These are phyloP conservation scores for Calocera cornea DNA, from an alignment of 768 basidiomycete species.

Conservation along the genomic window DNA sequence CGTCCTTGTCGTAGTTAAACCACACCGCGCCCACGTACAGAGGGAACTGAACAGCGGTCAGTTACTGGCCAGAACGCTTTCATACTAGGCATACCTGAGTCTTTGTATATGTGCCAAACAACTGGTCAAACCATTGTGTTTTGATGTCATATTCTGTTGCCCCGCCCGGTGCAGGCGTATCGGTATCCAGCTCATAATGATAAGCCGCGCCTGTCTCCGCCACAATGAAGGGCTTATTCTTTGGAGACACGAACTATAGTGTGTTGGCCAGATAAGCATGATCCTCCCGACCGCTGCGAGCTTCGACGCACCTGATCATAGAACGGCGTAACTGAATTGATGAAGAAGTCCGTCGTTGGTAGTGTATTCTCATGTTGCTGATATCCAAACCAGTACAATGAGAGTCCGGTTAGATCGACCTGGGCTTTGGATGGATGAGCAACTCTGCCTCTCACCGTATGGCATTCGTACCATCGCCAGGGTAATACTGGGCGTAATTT, in stretches of 20 bases:
- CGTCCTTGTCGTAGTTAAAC: conserved; percentile 13
- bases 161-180: no score
- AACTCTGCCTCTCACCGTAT: no score
- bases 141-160: conserved; percentile 11
- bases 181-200: no score
- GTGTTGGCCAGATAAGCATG: no score
- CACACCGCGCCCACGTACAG: no score
- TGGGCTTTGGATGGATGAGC: no score
- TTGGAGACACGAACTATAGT: no score
- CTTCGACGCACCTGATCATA: conserved; percentile 2
- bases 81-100: conserved; percentile 11
- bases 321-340: not conserved
- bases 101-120: conserved; percentile 7
- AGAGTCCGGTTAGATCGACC: conserved; percentile 11
- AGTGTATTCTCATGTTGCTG: conserved; percentile 3
- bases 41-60: no score
- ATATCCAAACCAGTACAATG: conserved; percentile 7
- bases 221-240: no score
- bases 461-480: conserved; percentile 9
- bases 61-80: no score
- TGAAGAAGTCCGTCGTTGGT: not conserved
- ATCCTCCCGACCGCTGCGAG: no score
- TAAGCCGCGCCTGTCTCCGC: no score
- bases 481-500: conserved; percentile 10
- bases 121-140: conserved; percentile 12